phyloP scores from a whole-genome alignment of 257 asterid genomes.

The Fraxinus quadrangulata region DNA sequence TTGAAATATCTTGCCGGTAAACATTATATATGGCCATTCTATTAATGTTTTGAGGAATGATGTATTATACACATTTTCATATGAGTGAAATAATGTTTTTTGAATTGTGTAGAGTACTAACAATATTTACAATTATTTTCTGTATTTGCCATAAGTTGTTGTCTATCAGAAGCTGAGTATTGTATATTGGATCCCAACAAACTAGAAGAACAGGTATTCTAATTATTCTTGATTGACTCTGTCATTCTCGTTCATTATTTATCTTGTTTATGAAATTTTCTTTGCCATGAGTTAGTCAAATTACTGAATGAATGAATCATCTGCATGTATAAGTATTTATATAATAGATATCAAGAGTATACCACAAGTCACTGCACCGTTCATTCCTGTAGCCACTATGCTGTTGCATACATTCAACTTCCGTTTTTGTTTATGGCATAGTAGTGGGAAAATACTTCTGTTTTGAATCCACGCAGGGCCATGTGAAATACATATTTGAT shows the following conservation, averaged over 20 bases:
- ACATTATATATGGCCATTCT: not conserved
- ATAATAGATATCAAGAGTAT: not conserved
- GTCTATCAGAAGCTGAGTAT: conserved; percentile 58
- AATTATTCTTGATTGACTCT: not conserved
- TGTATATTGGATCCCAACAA: conserved; percentile 76
- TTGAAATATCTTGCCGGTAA: conserved; percentile 82
- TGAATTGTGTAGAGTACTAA: conserved; percentile 21
- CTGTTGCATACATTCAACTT: not conserved
- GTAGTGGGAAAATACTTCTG: not conserved
- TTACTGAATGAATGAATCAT: no score
- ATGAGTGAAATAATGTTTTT: not conserved
- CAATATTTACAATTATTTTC: conserved; percentile 20
- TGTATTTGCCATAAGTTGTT: conserved; percentile 74
- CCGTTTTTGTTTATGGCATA: not conserved
- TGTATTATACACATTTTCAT: not conserved
- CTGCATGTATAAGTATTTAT: no score
- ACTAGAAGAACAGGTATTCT: conserved; percentile 79
- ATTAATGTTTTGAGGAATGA: conserved; percentile 7
- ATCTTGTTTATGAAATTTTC: not conserved
- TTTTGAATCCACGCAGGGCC: conserved; percentile 13
- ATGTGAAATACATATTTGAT: conserved; percentile 3
- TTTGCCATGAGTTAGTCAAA: not conserved
- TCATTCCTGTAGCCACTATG: not conserved
- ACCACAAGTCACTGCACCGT: not conserved
- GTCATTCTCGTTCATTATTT: not conserved